phyloP scores from a whole-genome alignment of 352 stramenopile genomes.

The Phytopythium montanum region DNA sequence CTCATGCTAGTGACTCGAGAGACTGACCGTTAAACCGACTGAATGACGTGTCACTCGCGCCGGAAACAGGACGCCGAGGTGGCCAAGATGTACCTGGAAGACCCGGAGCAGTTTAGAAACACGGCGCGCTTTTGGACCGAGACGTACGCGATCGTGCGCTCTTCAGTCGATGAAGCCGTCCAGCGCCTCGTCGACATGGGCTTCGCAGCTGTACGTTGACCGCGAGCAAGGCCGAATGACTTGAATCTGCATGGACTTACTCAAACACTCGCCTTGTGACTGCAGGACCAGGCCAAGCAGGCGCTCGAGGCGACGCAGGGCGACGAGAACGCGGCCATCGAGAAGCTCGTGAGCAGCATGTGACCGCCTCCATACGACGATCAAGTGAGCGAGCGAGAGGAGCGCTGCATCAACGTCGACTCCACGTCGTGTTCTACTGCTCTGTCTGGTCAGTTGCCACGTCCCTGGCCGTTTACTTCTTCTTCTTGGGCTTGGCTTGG shows the following conservation, averaged over 20 bases:
- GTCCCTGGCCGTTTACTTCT: constrained; percentile 24
- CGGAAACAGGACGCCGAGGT: constrained; percentile 91
- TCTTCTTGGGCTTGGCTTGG: constrained; percentile 50
- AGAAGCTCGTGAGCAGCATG: constrained; percentile 73
- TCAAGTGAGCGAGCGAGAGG: not conserved
- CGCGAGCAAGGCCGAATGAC: not conserved
- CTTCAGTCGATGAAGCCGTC: constrained; percentile 50
- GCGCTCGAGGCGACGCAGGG: constrained; percentile 65
- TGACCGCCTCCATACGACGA: constrained; percentile 17
- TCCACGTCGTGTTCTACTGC: not conserved
- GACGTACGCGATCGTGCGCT: constrained; percentile 88
- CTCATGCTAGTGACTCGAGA: no score
- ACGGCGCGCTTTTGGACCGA: constrained; percentile 97
- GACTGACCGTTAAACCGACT: no score
- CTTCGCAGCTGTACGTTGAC: constrained; percentile 54
- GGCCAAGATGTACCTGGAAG: constrained; percentile 94
- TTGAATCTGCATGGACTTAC: not conserved
- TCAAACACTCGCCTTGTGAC: not conserved
- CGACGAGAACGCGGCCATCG: constrained; percentile 88
- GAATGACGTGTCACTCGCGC: not conserved
- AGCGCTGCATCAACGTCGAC: not conserved
- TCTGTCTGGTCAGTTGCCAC: not conserved
- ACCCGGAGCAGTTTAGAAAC: constrained; percentile 90
- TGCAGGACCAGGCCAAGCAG: constrained; percentile 61
- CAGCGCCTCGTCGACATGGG: constrained; percentile 84